These are phyloP conservation scores for Neocallimastix lanati DNA, from an alignment of 192 early-diverging fungal genomes.

Conservation along the genomic window DNA sequence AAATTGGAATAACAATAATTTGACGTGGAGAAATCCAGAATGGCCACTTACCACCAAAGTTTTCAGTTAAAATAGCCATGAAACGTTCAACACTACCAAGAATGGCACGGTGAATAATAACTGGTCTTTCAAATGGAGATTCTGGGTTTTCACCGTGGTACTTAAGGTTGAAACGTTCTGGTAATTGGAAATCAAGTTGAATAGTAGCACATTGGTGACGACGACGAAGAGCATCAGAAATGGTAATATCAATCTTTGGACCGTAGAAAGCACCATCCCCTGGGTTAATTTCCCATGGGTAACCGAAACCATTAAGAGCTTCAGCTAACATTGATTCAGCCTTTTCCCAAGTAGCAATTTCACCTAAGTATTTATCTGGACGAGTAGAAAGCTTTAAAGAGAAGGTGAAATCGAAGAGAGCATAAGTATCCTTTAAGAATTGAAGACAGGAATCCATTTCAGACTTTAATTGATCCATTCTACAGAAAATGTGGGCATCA, in stretches of 20 bases:
- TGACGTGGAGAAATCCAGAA: constrained; percentile 96
- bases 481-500: constrained; percentile 97
- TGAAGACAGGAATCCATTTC: constrained; percentile 77
- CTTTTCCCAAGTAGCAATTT: constrained; percentile 72
- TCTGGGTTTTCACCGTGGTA: constrained; percentile 42
- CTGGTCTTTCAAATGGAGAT: constrained; percentile 53
- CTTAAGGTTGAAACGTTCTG: constrained; percentile 79
- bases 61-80: constrained; percentile 88
- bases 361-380: constrained; percentile 88
- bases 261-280: constrained; percentile 99
- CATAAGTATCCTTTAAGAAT: constrained; percentile 79
- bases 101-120: constrained; percentile 97
- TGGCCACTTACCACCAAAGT: constrained; percentile 93
- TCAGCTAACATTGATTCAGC: constrained; percentile 69
- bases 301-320: constrained; percentile 61
- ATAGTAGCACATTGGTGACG: constrained; percentile 92
- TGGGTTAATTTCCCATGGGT: constrained; percentile 71
- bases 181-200: constrained; percentile 96
- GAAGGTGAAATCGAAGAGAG: constrained; percentile 88
- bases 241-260: constrained; percentile 98
- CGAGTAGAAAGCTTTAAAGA: constrained; percentile 81
- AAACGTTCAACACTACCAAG: constrained; percentile 91
- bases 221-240: constrained; percentile 80
- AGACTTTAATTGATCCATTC: constrained; percentile 47
- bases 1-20: constrained; percentile 76